Base-by-base conservation (phyloP, 2,329 filamentous ascomycete genomes). In the Monilinia fructicola region DNA sequence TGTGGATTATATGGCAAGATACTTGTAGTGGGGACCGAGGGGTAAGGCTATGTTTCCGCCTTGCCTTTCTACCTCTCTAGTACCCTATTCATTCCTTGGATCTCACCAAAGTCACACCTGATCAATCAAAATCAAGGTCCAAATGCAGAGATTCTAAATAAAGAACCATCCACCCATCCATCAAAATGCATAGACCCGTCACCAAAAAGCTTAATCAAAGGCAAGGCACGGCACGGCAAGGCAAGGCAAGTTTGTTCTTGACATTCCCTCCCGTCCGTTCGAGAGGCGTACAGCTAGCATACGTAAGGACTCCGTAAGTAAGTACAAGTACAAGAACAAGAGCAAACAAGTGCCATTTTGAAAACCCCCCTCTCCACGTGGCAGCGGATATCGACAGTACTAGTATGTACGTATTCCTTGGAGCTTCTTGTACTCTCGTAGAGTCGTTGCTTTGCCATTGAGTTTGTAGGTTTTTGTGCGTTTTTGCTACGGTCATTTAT, bases 361-460 rank as follows among this genome's bases (percentile, higher is more conserved):
- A 21, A 62, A 44, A 53, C 4, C 16, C 31, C 31, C 60, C 48
- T 53, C 23, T 53, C 60, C 60, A 63, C 60, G 48, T 63, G 60
- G 48, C 60, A 59, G 31, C 56, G 56, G 56, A 11, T 59, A 59
- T 35, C 11, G 16, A 63, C 60, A 35, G 31, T 35, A 35, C 4
- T 35, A 35, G 31, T 35, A 35, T 35, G 31, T 35, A 6, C 9
- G 9, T 35, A 7, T 35, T 35, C 31, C 31, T 35, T 6, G 6
- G 9, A 35, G 31, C 5, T 35, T 35, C 31, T 35, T 35, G 31
- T 35, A 7, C 31, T 35, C n/a, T 42, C 11, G 40, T 14, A 16
- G 14, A 18, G 14, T 53, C 11, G 14, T 9, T 16, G 14, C 16
- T 16, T 35, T 35, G 31, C 31, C 9, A 7, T 35, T 5, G 9